A percentile compares a stretch with the other conserved stretches of the same genome.
phyloP scores from a whole-genome alignment of 176 grass and related monocot genomes.

The Ampelocalamus luodianensis region DNA sequence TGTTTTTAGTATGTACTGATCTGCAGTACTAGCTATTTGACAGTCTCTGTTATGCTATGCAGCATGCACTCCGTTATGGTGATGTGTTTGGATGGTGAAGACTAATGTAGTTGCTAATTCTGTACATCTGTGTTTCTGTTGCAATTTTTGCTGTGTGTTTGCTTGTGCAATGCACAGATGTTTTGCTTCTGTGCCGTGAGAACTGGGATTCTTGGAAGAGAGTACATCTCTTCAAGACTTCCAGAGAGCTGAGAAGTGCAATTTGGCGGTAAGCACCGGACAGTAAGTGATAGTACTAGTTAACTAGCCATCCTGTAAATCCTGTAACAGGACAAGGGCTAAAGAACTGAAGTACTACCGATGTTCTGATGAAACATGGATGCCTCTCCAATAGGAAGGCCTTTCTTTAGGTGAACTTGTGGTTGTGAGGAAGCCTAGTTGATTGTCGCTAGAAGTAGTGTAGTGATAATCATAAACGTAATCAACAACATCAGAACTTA shows the following conservation, averaged over 20 bases:
- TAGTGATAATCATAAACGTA: neutral
- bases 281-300: neutral
- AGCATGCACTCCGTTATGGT: neutral
- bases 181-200: neutral
- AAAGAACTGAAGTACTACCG: too few species aligned
- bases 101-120: slow-evolving; percentile 29
- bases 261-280: neutral
- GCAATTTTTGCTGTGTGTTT: neutral
- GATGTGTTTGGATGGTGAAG: slow-evolving; percentile 26
- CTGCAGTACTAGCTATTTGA: slow-evolving; percentile 31
- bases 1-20: slow-evolving; percentile 37
- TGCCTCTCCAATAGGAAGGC: neutral
- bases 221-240: neutral
- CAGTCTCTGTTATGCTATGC: slow-evolving; percentile 5
- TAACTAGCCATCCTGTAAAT: neutral
- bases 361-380: neutral
- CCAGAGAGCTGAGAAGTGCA: neutral
- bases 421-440: neutral
- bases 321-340: neutral
- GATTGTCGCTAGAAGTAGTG: neutral
- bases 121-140: neutral
- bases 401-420: neutral
- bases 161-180: neutral
- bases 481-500: too few species aligned
- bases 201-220: neutral